Conservation (phyloP, 2,329 filamentous ascomycete genomes). For the Xylariaceae sp. region DNA sequence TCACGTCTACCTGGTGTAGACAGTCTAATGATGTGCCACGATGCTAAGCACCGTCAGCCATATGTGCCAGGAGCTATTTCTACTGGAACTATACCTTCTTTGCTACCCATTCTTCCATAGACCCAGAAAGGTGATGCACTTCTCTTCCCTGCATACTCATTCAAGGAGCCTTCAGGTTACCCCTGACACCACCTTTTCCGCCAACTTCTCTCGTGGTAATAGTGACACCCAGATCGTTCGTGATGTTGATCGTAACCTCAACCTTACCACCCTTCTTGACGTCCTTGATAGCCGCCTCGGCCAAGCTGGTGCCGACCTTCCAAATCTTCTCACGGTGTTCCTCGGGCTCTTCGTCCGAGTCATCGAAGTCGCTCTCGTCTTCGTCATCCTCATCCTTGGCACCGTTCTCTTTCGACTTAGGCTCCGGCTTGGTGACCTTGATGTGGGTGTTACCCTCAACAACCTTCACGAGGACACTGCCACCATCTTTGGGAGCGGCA, state of each 20-base stretch:
- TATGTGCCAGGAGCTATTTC: too few species aligned
- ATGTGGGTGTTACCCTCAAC: slow-evolving; percentile 88
- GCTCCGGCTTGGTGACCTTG: slow-evolving; percentile 85
- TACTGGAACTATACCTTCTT: too few species aligned
- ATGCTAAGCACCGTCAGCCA: too few species aligned
- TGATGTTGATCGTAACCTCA: slow-evolving; percentile 88
- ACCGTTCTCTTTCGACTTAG: slow-evolving; percentile 65
- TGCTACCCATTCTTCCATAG: too few species aligned
- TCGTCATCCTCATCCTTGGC: slow-evolving; percentile 50
- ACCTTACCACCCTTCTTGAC: slow-evolving; percentile 88
- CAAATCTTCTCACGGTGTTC: slow-evolving; percentile 87
- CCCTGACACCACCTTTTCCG: slow-evolving; percentile 77
- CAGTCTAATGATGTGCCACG: too few species aligned
- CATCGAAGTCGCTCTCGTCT: slow-evolving; percentile 63
- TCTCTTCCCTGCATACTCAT: slow-evolving; percentile 9
- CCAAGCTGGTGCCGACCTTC: slow-evolving; percentile 79
- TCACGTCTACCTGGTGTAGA: too few species aligned
- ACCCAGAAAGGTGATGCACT: background rate
- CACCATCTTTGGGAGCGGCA: slow-evolving; percentile 70
- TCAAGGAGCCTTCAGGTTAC: slow-evolving; percentile 37
- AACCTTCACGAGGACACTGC: slow-evolving; percentile 83
- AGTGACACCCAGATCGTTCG: slow-evolving; percentile 72
- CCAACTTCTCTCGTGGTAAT: slow-evolving; percentile 83
- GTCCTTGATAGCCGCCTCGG: slow-evolving; percentile 78
- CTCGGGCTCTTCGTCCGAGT: slow-evolving; percentile 71